phyloP scores from a whole-genome alignment of 345 rosid species.

The Eucalyptus paniculata region DNA sequence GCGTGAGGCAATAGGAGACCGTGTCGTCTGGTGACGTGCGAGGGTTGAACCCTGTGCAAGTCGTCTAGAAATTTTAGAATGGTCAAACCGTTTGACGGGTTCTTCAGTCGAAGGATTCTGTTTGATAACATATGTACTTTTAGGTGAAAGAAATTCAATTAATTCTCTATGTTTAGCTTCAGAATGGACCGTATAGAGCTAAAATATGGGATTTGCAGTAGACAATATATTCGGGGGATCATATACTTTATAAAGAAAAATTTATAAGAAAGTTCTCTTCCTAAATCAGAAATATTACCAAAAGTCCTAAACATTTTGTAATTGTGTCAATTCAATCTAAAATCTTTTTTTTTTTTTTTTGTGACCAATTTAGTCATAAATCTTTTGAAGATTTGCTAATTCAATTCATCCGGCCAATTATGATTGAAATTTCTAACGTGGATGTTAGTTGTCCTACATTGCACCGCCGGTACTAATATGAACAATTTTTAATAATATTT shows the following conservation, averaged over 20 bases:
- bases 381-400: too few relatives aligned
- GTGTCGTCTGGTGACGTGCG: background rate
- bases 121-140: background rate
- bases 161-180: background rate
- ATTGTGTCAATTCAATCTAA: too few relatives aligned
- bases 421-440: fast-evolving
- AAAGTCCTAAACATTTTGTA: background rate
- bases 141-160: background rate
- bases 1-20: background rate
- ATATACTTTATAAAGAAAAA: background rate
- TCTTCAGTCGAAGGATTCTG: background rate
- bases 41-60: background rate
- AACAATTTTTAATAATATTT: too few relatives aligned
- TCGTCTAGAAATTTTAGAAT: background rate
- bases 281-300: background rate
- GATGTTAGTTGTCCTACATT: fast-evolving
- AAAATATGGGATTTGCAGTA: background rate
- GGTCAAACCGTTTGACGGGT: background rate
- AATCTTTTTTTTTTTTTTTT: too few relatives aligned
- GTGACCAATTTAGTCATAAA: too few relatives aligned
- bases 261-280: background rate
- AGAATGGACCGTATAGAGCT: background rate
- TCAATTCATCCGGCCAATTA: fast-evolving
- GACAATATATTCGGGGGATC: background rate
- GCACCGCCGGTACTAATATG: fast-evolving